Base-by-base conservation (phyloP, 805 yeast species). In the Candida argentea region DNA sequence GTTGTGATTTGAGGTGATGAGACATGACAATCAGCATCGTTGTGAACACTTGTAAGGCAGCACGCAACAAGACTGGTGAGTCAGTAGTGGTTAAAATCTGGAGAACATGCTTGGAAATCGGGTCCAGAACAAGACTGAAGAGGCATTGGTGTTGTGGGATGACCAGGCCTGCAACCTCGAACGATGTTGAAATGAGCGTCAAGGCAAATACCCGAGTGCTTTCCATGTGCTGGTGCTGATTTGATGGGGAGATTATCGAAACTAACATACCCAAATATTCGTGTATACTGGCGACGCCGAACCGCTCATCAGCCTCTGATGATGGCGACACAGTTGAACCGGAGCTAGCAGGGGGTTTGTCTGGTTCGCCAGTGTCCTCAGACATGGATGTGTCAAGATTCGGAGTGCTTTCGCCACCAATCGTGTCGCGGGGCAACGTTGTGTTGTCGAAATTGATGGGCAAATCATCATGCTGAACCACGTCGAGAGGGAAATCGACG, bases 171-270 rank as follows among this genome's bases (percentile, higher is more conserved):
- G 85, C 65, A 4, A 83, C 76, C 52, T 91, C 97, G 27, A 91
- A 65, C 1, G 93, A 80, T 1, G 79, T 76, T 30, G 75, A 76
- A 22, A 91, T 63, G 22, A 89, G 66, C 16, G 77, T 69, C 20
- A 91, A 55, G 1, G 95, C 91, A 56, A 89, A 74, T 9, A 83
- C 77, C 32, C 94, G 70, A 0, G 95, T 77, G 16, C 84, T 68
- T 49, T 89, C 95, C 36, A 89, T 82, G 44, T 85, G 91, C 43
- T 82, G 85, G 43, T 73, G 72, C 46, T 80, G 84, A 42, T 84
- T 81, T 20, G 77, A 73, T 0, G 95, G 93, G 7, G 91, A 76
- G 19, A 87, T 65, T 52, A 87, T 73, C 2, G 91, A 79, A 9
- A 85, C 70, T 22, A 89, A 63, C 20, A 84, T 76, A 8, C 77